A percentile compares a stretch with the other conserved stretches of the same genome.
Conservation (phyloP, 192 early-diverging fungal genomes). For the Kickxella alabastrina region DNA sequence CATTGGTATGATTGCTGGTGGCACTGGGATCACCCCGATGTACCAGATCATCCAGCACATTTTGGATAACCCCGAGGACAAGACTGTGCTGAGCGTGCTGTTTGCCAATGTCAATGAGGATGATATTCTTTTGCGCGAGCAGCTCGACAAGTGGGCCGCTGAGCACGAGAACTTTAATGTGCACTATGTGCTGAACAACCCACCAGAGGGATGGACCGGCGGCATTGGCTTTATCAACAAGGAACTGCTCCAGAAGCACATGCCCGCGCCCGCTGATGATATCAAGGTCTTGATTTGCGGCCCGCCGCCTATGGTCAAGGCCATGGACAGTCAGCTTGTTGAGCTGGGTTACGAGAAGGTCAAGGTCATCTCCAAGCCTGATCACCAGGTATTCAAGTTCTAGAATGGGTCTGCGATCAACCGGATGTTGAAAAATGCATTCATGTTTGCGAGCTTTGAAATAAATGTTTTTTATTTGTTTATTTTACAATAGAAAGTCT, state of each 20-base stretch:
- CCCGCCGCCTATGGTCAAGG: slow-evolving; percentile 84
- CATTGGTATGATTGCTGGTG: slow-evolving; percentile 92
- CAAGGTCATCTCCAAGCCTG: slow-evolving; percentile 72
- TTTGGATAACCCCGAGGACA: slow-evolving; percentile 79
- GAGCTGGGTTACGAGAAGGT: slow-evolving; percentile 78
- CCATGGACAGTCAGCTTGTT: slow-evolving; percentile 66
- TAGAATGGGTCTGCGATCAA: too few relatives aligned
- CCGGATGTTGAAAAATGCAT: too few relatives aligned
- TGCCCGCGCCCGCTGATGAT: slow-evolving; percentile 70
- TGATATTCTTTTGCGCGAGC: slow-evolving; percentile 81
- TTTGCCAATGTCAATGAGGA: slow-evolving; percentile 89
- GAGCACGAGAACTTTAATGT: slow-evolving; percentile 77
- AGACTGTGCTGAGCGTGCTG: slow-evolving; percentile 80
- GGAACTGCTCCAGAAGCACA: slow-evolving; percentile 71
- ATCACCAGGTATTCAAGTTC: slow-evolving; percentile 89
- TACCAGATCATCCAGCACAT: slow-evolving; percentile 87
- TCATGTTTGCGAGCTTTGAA: too few relatives aligned
- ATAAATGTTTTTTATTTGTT: too few relatives aligned
- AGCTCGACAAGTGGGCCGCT: slow-evolving; percentile 72
- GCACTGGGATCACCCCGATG: slow-evolving; percentile 97
- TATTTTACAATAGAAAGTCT: too few relatives aligned
- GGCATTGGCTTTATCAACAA: slow-evolving; percentile 82
- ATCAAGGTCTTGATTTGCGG: slow-evolving; percentile 90
- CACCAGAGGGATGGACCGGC: slow-evolving; percentile 77
- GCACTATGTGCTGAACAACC: slow-evolving; percentile 78